A percentile compares a stretch with the other conserved stretches of the same genome.
phyloP scores from a whole-genome alignment of 352 stramenopile genomes.

The Hyaloperonospora brassicae region DNA sequence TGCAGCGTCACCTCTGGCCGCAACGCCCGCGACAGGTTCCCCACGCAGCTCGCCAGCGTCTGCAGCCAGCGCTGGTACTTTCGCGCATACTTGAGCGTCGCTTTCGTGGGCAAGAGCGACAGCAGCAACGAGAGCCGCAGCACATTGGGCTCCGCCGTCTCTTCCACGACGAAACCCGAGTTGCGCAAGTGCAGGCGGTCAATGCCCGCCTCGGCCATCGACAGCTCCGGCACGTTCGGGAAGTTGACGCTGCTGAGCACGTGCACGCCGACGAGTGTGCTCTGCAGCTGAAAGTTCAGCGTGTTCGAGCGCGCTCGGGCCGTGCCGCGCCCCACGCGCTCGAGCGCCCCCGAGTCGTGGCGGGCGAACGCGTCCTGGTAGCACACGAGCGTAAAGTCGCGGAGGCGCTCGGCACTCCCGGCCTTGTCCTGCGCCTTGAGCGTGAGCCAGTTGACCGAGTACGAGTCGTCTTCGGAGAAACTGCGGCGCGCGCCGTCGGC shows the following conservation, averaged over 20 bases:
- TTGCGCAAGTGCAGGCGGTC: conserved; percentile 35
- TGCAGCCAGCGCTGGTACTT: conserved; percentile 34
- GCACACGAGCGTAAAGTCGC: conserved; percentile 62
- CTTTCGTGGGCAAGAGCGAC: conserved; percentile 40
- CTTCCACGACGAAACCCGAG: conserved; percentile 57
- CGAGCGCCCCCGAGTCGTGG: conserved; percentile 22
- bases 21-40: conserved; percentile 22
- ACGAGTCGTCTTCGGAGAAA: conserved; percentile 57
- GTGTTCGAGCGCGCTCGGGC: conserved; percentile 16
- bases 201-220: conserved; percentile 24
- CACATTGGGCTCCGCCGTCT: conserved; percentile 28
- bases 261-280: conserved; percentile 32
- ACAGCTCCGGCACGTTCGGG: conserved; percentile 29
- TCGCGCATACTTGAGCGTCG: conserved; percentile 25
- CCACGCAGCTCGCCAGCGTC: conserved; percentile 27
- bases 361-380: conserved; percentile 61
- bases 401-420: conserved; percentile 29
- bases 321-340: conserved; percentile 28
- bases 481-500: conserved; percentile 24
- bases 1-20: conserved; percentile 26
- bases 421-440: conserved; percentile 36
- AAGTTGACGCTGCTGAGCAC: conserved; percentile 35
- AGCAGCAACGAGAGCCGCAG: conserved; percentile 32
- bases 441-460: conserved; percentile 60
- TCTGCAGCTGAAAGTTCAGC: conserved; percentile 17